Conservation (phyloP, 495 filamentous ascomycete genomes). For the Friedmanniomyces simplex region DNA sequence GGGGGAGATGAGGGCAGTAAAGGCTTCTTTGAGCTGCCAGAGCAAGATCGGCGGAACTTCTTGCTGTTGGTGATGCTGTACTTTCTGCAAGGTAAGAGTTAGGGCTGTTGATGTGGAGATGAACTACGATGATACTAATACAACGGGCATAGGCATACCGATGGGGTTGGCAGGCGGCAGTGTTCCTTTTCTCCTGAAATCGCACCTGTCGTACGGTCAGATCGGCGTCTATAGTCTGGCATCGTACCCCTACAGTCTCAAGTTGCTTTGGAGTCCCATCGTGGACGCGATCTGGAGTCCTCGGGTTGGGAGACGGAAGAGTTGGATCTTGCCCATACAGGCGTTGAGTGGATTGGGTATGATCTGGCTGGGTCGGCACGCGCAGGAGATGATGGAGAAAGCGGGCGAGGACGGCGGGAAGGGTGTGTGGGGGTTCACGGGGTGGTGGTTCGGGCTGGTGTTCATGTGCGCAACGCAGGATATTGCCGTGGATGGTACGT, state of each 20-base stretch:
- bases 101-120: too few relatives aligned
- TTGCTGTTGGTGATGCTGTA: constrained; percentile 82
- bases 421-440: constrained; percentile 84
- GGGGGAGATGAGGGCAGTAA: constrained; percentile 5
- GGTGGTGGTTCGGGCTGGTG: constrained; percentile 96
- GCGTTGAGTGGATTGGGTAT: constrained; percentile 79
- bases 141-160: too few relatives aligned
- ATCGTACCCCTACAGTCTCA: constrained; percentile 89
- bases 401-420: constrained; percentile 69
- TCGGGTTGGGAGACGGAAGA: constrained; percentile 78
- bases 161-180: constrained; percentile 90
- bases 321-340: constrained; percentile 96
- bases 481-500: constrained; percentile 74
- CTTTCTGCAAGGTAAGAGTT: constrained; percentile 90
- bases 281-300: constrained; percentile 92
- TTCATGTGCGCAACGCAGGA: constrained; percentile 98
- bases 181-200: constrained; percentile 88
- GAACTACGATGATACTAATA: too few relatives aligned
- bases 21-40: constrained; percentile 73
- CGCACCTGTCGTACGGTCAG: constrained; percentile 80
- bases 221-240: constrained; percentile 93
- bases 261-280: constrained; percentile 92
- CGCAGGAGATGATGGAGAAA: constrained; percentile 72
- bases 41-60: constrained; percentile 77
- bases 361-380: constrained; percentile 72